Evolutionary conservation across 2,329 filamentous ascomycete genomes (phyloP), one percentile per base, ranked within the genome.

Genomic region (Penicillium sp.): DNA sequence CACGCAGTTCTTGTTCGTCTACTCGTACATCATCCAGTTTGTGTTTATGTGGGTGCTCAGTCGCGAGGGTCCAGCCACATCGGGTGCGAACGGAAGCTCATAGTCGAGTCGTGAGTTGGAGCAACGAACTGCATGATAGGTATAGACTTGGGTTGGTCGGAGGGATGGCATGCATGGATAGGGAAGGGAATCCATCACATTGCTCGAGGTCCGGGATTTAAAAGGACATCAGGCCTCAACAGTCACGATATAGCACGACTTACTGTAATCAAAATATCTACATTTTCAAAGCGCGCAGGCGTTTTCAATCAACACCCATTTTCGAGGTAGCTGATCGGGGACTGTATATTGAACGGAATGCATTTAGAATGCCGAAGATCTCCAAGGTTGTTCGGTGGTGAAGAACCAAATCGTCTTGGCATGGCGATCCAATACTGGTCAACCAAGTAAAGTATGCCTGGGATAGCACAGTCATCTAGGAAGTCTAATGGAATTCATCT

Each of bases 11-110:
- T 78, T 96, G 58, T 95, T 95, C 71, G 79, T 91, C 60, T 96
- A 98, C 73, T 92, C 91, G 39, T 98, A 97, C 71, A 78, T 95
- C 47, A 86, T 97, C 49, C 93, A 98, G 75, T 81, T 97, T 59
- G 76, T 91, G 48, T 95, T 97, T 71, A 98, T 97, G 91, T 93
- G 92, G 85, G 78, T 84, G 64, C 71, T 88, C 54, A 87, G 74
- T 56, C 73, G 79, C 23, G 73, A 80, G 60, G 74, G 75, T n/a
- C 71, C 72, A 2, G 62, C 69, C 25, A 56, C 65, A n/a, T 31
- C 52, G 55, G 55, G 45, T 32, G 50, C 57, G n/a, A 53, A 44
- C 25, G 50, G 39, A 46, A 50, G 53, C 43, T 59, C 58, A 35
- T 55, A 46, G 42, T 58, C 31, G 39, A 42, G 7, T 10, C 29